Evolutionary conservation across 805 yeast species (phyloP), one percentile per base, ranked within the genome.

Genomic region (Saturnispora serradocipensis): DNA sequence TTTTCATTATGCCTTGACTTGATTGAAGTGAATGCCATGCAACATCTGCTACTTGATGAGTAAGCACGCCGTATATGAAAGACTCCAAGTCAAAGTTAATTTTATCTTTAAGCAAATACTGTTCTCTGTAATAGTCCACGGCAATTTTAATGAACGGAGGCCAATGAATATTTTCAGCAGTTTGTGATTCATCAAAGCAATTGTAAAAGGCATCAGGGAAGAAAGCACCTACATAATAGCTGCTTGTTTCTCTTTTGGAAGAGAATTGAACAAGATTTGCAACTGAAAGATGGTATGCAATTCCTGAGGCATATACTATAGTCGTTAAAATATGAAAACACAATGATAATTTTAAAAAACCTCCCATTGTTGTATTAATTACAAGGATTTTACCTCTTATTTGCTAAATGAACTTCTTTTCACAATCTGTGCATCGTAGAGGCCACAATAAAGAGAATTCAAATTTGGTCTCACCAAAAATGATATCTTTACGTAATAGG

Each of bases 91-190:
- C 35, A 3, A 39, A n/a, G 42, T 53, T 56, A 1, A 30, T 27
- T 10, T 60, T 38, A 1, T 70, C 61, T 8, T 63, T 66, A 4
- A 48, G 53, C 9, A 58, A 42, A 34, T 54, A 47, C 2, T 65
- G 62, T 5, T 44, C 42, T 2, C 47, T 28, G 63, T 78, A 77
- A 45, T 74, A 65, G 5, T 67, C 56, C 5, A 77, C 74, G 0
- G 82, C 79, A 2, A 64, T 62, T 4, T 67, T 62, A 13, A 82
- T 57, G 58, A 82, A 82, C 1, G 82, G 82, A 0, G 88, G 87
- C 88, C 89, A 83, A 60, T 83, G 88, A 0, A 82, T 70, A 28
- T 68, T 75, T 61, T 84, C 89, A 3, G 86, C 84, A 2, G 74
- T 73, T 10, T 73, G 72, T 3, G 76, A 69, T 25, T 65, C 59